Evolutionary conservation across 2,329 filamentous ascomycete genomes (phyloP).

Genomic region (Paraphaeosphaeria sporulosa): DNA sequence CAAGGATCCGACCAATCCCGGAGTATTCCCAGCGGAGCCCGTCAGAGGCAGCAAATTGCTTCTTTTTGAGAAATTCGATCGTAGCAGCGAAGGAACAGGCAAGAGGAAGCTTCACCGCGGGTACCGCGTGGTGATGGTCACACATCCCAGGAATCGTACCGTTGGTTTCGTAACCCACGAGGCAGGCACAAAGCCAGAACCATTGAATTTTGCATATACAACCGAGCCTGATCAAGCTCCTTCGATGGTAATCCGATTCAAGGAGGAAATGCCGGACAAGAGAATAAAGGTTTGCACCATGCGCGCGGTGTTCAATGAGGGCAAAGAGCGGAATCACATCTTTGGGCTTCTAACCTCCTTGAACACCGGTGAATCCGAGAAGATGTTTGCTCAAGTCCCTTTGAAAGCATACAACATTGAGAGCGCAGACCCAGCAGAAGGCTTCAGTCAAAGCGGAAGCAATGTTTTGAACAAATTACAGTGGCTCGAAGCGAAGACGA

Average conservation of each 20-base stretch:
- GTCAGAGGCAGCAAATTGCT: slow-evolving; percentile 75
- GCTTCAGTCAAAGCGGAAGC: slow-evolving; percentile 49
- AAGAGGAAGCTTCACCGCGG: slow-evolving; percentile 78
- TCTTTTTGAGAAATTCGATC: slow-evolving; percentile 75
- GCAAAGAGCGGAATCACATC: slow-evolving; percentile 73
- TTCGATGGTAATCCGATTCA: slow-evolving; percentile 74
- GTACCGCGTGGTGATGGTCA: slow-evolving; percentile 79
- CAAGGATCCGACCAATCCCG: slow-evolving; percentile 74
- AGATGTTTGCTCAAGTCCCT: slow-evolving; percentile 73
- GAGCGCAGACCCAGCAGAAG: slow-evolving; percentile 59
- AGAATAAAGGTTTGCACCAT: slow-evolving; percentile 64
- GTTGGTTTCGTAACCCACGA: slow-evolving; percentile 78
- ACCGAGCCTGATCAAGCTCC: slow-evolving; percentile 69
- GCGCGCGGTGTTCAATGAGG: slow-evolving; percentile 78
- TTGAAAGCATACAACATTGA: slow-evolving; percentile 72
- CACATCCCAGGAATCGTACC: slow-evolving; percentile 77
- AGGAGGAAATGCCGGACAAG: slow-evolving; percentile 62
- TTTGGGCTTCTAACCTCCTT: slow-evolving; percentile 78
- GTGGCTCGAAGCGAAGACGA: slow-evolving; percentile 74
- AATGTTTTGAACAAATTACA: slow-evolving; percentile 54
- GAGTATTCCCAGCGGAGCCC: slow-evolving; percentile 78
- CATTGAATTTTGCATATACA: slow-evolving; percentile 77
- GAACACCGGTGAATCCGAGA: slow-evolving; percentile 71
- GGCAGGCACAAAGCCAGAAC: slow-evolving; percentile 66
- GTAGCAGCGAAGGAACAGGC: slow-evolving; percentile 75